A percentile compares a stretch with the other conserved stretches of the same genome.
Conservation (phyloP, 2,329 filamentous ascomycete species). For the Acephala macrosclerotiorum region DNA sequence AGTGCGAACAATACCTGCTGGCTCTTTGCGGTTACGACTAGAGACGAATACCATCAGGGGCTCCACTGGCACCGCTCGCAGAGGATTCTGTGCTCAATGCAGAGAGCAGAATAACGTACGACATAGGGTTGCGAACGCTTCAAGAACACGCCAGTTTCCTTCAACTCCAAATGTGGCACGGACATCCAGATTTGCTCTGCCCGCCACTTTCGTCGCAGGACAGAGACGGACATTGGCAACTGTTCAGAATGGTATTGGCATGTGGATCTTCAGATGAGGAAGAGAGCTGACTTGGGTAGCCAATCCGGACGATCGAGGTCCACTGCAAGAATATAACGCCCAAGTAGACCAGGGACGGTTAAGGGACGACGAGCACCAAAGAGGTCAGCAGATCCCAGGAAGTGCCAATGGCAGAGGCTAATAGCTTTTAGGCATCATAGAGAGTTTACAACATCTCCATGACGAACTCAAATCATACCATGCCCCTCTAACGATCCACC, state of each 20-base stretch:
- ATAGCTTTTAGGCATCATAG: constrained; percentile 74
- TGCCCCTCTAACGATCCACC: constrained; percentile 77
- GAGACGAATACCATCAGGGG: constrained; percentile 7
- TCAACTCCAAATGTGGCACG: neutral
- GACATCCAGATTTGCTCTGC: constrained; percentile 27
- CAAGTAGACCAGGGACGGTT: constrained; percentile 78
- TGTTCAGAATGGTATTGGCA: constrained; percentile 39
- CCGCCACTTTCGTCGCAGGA: constrained; percentile 39
- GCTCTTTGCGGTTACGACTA: constrained; percentile 19
- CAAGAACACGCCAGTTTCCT: neutral
- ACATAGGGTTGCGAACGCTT: neutral
- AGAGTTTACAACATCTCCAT: constrained; percentile 87
- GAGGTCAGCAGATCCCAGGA: constrained; percentile 61
- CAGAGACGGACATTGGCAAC: constrained; percentile 41
- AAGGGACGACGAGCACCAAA: constrained; percentile 88
- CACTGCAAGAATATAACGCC: constrained; percentile 86
- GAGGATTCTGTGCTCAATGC: constrained; percentile 21
- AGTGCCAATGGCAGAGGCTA: constrained; percentile 22
- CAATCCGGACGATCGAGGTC: constrained; percentile 58
- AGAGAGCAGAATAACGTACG: neutral
- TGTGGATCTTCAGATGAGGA: neutral
- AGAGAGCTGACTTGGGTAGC: constrained; percentile 23
- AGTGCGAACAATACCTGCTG: constrained; percentile 18
- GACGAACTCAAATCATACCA: constrained; percentile 79
- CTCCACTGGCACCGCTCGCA: constrained; percentile 3